A percentile compares a stretch with the other conserved stretches of the same genome.
phyloP scores from a whole-genome alignment of 1,139 yeast species.

The Groenewaldozyma auringiensis region DNA sequence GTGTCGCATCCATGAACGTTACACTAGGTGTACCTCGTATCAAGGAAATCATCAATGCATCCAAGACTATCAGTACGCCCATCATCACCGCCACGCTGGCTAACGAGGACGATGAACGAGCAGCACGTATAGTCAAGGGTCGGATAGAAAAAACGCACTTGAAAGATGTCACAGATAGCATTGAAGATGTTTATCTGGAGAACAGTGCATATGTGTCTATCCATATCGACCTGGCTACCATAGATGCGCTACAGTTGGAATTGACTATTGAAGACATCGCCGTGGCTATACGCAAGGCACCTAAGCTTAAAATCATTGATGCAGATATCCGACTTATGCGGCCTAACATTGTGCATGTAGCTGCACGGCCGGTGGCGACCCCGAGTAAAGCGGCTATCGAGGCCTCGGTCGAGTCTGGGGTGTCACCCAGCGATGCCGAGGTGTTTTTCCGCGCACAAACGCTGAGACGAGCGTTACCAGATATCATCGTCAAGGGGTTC shows the following conservation, averaged over 20 bases:
- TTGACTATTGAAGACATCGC: conserved; percentile 81
- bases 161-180: conserved; percentile 77
- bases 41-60: conserved; percentile 95
- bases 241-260: conserved; percentile 85
- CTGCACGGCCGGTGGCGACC: conserved; percentile 53
- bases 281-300: conserved; percentile 71
- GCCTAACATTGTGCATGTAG: conserved; percentile 60
- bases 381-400: conserved; percentile 24
- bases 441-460: conserved; percentile 86
- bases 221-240: conserved; percentile 73
- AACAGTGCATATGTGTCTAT: conserved; percentile 72
- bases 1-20: conserved; percentile 98
- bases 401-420: conserved; percentile 42
- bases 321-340: conserved; percentile 68
- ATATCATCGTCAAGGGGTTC: conserved; percentile 86
- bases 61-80: conserved; percentile 92
- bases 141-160: conserved; percentile 88
- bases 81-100: conserved; percentile 92
- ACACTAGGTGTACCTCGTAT: conserved; percentile 99
- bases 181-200: conserved; percentile 89
- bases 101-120: conserved; percentile 90
- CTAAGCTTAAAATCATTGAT: conserved; percentile 75
- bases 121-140: conserved; percentile 97
- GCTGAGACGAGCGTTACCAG: conserved; percentile 75
- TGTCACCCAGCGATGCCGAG: conserved; percentile 19